Percentiles rank a stretch among this genome's conserved stretches.
Conservation (phyloP, 1,284 basidiomycete genomes). For the Pseudozyma sp. region DNA sequence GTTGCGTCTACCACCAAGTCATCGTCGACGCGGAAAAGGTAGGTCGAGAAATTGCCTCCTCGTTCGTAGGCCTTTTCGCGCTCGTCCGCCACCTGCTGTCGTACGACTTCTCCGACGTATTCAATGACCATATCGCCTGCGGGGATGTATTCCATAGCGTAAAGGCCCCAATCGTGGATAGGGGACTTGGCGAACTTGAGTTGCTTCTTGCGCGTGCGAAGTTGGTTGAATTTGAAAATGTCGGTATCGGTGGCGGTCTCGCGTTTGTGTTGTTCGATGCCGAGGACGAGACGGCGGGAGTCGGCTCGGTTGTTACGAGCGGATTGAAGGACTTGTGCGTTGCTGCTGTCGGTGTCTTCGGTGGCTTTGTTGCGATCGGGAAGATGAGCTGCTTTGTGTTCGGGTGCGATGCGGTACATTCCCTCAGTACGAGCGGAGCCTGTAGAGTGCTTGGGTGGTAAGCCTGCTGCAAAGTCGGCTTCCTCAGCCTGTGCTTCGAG, state of each 20-base stretch:
- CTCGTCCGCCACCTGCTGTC: conserved; percentile 95
- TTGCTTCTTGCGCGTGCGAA: conserved; percentile 97
- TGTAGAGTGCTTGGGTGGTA: conserved; percentile 73
- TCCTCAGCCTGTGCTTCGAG: conserved; percentile 41
- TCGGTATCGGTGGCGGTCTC: conserved; percentile 72
- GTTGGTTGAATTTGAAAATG: conserved; percentile 94
- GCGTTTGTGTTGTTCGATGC: conserved; percentile 92
- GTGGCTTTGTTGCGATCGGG: conserved; percentile 74
- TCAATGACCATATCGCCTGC: conserved; percentile 99
- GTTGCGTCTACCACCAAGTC: conserved; percentile 86
- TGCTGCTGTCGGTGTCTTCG: conserved; percentile 66
- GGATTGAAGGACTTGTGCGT: conserved; percentile 74
- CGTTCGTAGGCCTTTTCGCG: conserved; percentile 92
- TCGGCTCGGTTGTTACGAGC: conserved; percentile 93
- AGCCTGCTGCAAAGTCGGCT: conserved; percentile 61
- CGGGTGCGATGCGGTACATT: conserved; percentile 90
- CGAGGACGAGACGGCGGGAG: conserved; percentile 89
- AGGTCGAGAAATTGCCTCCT: conserved; percentile 66
- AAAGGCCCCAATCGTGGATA: conserved; percentile 96
- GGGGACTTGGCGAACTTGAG: conserved; percentile 93
- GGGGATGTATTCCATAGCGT: conserved; percentile 77
- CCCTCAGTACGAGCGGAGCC: conserved; percentile 92
- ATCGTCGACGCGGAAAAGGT: conserved; percentile 71
- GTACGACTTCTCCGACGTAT: conserved; percentile 96
- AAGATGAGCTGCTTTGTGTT: conserved; percentile 88